Evolutionary conservation across 164 flowering plant species (phyloP), one percentile per base, ranked within the genome.

Genomic region (Dillenia suffruticosa): DNA sequence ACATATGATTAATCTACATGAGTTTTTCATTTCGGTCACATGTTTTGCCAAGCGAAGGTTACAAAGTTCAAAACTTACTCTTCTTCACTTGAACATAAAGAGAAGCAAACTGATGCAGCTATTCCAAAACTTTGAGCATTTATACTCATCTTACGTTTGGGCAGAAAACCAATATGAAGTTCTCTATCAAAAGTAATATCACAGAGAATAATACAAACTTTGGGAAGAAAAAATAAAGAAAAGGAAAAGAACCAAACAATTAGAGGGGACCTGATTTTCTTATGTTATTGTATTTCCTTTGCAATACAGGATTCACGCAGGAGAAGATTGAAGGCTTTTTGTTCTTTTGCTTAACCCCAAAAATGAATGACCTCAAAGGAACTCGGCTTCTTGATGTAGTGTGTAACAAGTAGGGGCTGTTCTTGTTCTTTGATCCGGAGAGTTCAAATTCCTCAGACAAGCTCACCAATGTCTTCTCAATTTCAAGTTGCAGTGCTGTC

Each of bases 301-400:
- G 68, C 62, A 82, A 58, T 54, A 77, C 77, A 47, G 94, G 96
- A 67, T 72, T 79, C 68, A 88, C 62, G 61, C 79, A 67, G 17
- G 84, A 65, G 74, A 85, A 85, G 63, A 86, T 54, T 12, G 86
- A 83, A 9, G 67, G 74, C 67, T 69, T 85, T 50, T 79, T 82
- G 73, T 73, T 86, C 75, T 82, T 87, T 45, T 63, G 67, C 68
- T 80, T 86, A 13, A 51, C 74, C 32, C 89, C 91, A 63, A 88
- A 88, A 47, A 90, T 77, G 70, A 90, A 90, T 40, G 92, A 79
- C 12, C 83, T 67, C 65, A 90, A 62, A 9, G 95, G 97, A 63
- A 86, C 74, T 54, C 79, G 62, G 17, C 67, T 44, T 32, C 76
- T 70, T 51, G 77, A 69, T 7, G 62, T 57, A 15, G 82, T 63